Evolutionary conservation across 345 rosid species (phyloP).

Genomic region (Linum usitatissimum): DNA sequence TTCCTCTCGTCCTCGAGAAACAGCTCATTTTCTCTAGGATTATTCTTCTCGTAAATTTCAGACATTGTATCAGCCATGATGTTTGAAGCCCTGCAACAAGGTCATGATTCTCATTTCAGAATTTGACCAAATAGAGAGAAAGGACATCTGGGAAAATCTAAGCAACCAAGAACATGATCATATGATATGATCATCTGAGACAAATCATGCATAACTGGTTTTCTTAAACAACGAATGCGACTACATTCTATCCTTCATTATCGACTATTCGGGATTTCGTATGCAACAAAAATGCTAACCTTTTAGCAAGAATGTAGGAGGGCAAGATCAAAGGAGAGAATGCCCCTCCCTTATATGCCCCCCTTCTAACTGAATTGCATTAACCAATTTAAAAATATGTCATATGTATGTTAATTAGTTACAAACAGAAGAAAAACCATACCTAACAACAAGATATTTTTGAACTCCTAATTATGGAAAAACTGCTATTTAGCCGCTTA

Average conservation of each 20-base stretch:
- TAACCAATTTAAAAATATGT: background rate
- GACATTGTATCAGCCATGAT: conserved; percentile 4
- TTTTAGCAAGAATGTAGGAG: too few relatives aligned
- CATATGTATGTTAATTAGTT: background rate
- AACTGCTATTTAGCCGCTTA: background rate
- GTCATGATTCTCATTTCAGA: background rate
- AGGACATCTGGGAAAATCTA: too few relatives aligned
- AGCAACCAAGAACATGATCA: too few relatives aligned
- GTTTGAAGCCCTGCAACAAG: background rate
- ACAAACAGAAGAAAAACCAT: background rate
- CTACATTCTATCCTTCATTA: too few relatives aligned
- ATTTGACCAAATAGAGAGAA: background rate
- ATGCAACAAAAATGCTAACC: too few relatives aligned
- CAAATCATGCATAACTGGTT: too few relatives aligned
- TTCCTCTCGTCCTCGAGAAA: background rate
- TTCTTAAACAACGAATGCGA: too few relatives aligned
- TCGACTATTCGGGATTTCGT: too few relatives aligned
- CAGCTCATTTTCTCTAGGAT: background rate
- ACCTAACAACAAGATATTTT: background rate
- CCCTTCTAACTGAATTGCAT: background rate
- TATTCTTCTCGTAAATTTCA: background rate
- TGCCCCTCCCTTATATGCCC: too few relatives aligned
- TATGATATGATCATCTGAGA: too few relatives aligned
- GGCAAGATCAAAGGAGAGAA: too few relatives aligned
- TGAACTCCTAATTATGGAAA: background rate